Conservation (phyloP, 75 land plant species). For the Azolla pinnata region DNA sequence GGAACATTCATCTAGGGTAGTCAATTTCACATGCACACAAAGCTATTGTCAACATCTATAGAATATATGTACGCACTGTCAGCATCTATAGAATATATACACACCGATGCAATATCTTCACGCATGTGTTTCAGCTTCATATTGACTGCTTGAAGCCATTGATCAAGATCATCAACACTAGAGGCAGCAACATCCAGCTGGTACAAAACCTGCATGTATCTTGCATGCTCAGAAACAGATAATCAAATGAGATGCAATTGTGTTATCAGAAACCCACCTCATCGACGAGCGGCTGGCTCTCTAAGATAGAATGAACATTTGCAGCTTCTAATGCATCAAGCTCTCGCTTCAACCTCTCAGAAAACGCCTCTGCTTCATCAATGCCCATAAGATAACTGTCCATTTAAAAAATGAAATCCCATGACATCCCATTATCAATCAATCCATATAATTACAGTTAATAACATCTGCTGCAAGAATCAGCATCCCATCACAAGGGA, state of each 20-base stretch:
- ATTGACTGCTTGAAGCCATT: slow-evolving; percentile 94
- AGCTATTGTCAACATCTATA: not conserved
- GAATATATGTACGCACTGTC: not conserved
- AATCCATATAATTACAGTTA: not conserved
- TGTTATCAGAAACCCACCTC: slow-evolving; percentile 36
- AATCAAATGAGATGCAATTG: not conserved
- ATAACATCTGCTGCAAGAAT: not conserved
- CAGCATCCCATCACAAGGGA: not conserved
- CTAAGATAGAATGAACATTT: slow-evolving; percentile 94
- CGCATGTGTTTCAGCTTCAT: slow-evolving; percentile 96
- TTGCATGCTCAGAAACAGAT: too few species aligned
- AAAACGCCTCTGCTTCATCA: slow-evolving; percentile 98
- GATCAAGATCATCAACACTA: slow-evolving; percentile 97
- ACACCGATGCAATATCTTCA: slow-evolving; percentile 98
- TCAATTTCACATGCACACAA: not conserved
- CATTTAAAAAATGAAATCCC: not conserved
- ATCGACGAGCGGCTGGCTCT: slow-evolving; percentile 84
- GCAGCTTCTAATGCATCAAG: slow-evolving; percentile 90
- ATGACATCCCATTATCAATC: not conserved
- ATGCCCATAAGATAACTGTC: slow-evolving; percentile 94
- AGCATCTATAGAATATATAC: not conserved
- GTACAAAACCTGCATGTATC: slow-evolving; percentile 55
- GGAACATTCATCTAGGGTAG: too few species aligned
- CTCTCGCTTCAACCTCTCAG: slow-evolving; percentile 88
- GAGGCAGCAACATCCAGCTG: slow-evolving; percentile 63